A percentile compares a stretch with the other conserved stretches of the same genome.
These are phyloP conservation scores for Noccaea bulbosa DNA, from an alignment of 345 rosid genomes.

Conservation along the genomic window DNA sequence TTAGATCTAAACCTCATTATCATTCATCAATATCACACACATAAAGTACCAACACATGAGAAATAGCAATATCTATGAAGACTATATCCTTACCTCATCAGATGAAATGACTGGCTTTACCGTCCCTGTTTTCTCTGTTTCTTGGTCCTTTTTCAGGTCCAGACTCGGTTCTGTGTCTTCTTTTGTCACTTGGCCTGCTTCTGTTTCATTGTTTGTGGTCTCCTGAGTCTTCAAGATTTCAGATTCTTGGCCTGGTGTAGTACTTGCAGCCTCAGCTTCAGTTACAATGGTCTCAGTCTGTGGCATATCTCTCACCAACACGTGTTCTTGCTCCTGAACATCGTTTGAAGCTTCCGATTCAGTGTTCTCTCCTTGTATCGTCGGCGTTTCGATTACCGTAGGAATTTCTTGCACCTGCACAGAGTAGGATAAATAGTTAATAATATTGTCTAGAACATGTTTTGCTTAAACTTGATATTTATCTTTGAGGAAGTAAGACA, in stretches of 20 bases:
- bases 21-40: not conserved
- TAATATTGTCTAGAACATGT: not conserved
- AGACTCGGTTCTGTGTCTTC: conserved; percentile 9
- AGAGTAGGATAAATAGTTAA: not conserved
- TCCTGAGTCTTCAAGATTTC: not conserved
- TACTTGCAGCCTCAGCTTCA: conserved; percentile 3
- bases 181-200: not conserved
- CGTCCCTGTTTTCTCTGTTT: conserved; percentile 30
- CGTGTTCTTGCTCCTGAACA: not conserved
- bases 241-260: conserved; percentile 10
- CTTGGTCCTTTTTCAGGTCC: conserved; percentile 30
- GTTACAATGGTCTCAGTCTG: conserved; percentile 1
- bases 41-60: not conserved
- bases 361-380: conserved; percentile 1
- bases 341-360: not conserved
- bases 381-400: not conserved
- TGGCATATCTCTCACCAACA: conserved; percentile 14
- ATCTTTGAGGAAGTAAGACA: not conserved
- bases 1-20: not conserved
- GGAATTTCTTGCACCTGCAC: conserved; percentile 19
- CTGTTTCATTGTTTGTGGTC: not conserved
- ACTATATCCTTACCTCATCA: conserved; percentile 49
- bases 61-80: not conserved
- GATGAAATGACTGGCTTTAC: conserved; percentile 40
- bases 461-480: not conserved